Base-by-base conservation (phyloP, 179 eudicot species). In the Silene noctiflora region DNA sequence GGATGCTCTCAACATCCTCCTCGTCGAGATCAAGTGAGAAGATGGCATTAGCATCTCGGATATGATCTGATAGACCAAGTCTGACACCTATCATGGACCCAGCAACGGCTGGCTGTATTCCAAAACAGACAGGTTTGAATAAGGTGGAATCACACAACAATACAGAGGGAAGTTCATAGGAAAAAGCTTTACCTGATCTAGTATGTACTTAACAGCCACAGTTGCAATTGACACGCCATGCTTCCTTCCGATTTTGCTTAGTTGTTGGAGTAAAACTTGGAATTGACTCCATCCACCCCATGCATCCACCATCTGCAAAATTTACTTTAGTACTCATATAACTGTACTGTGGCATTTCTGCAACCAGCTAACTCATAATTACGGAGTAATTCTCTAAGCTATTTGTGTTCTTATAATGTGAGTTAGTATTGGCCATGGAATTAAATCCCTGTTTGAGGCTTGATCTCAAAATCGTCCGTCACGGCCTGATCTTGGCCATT, bases 281-380 rank as follows among this genome's bases (percentile, higher is more conserved):
- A 95, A 95, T 46, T 79, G 93, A 79, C 88, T 82, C 99, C 99
- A 95, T 76, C 99, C 99, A 75, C 99, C 99, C 99, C 99, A 93
- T 29, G 98, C 98, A 88, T 95, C 99, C 74, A 93, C 91, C 98
- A 95, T 93, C 99, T 95, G 88, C 78, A 60, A 60, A 59, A n/a
- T 27, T 68, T 42, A 27, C 44, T 22, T 10, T 4, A 53, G 58
- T 53, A 53, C 19, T 2, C 3, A 14, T 16, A 22, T 8, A 6
- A 61, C 29, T 61, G 3, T 61, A 61, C 65, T 8, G 24, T n/a
- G 22, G 21, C 63, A 22, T 61, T 24, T 22, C 27, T 9, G 14
- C 9, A 22, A 61, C 65, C 27, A 61, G 27, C 27, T 61, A 20
- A 61, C 13, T 61, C 65, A 21, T 61, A 61, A 61, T 6, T 35